phyloP scores from a whole-genome alignment of 176 grass and related monocot genomes.

The Juncus effusus region DNA sequence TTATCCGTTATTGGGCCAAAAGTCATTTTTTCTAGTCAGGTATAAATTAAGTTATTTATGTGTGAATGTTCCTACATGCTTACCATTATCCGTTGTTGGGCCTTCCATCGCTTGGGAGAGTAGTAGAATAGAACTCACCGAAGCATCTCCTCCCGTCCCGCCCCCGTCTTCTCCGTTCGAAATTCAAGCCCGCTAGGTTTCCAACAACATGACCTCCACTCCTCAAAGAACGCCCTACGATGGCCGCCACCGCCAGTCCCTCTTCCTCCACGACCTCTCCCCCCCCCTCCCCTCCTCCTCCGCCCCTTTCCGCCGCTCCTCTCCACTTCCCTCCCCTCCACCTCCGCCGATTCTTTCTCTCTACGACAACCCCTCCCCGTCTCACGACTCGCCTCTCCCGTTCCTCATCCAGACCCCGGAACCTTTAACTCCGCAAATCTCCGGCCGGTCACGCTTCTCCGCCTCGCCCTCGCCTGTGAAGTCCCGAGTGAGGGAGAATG shows the following conservation, averaged over 20 bases:
- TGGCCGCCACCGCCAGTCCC: constrained; percentile 47
- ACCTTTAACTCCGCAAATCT: background rate
- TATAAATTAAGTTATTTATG: too few species aligned
- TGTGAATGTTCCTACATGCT: too few species aligned
- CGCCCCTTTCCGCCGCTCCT: constrained; percentile 31
- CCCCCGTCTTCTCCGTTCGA: background rate
- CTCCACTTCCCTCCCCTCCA: constrained; percentile 42
- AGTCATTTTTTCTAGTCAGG: too few species aligned
- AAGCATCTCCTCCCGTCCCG: background rate
- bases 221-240: constrained; percentile 48
- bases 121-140: too few species aligned
- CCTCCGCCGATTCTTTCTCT: constrained; percentile 71
- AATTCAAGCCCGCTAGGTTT: constrained; percentile 35
- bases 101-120: too few species aligned
- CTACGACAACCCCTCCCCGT: constrained; percentile 39
- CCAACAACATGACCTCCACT: constrained; percentile 18
- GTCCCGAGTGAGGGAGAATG: constrained; percentile 33
- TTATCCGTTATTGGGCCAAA: too few species aligned
- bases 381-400: constrained; percentile 20
- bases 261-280: constrained; percentile 59
- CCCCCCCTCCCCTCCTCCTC: constrained; percentile 40
- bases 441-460: constrained; percentile 22
- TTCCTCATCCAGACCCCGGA: constrained; percentile 20
- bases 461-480: constrained; percentile 19
- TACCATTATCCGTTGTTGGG: too few species aligned